A percentile compares a stretch with the other conserved stretches of the same genome.
phyloP scores from a whole-genome alignment of 192 early-diverging fungal species.

The Coemansia sp. region DNA sequence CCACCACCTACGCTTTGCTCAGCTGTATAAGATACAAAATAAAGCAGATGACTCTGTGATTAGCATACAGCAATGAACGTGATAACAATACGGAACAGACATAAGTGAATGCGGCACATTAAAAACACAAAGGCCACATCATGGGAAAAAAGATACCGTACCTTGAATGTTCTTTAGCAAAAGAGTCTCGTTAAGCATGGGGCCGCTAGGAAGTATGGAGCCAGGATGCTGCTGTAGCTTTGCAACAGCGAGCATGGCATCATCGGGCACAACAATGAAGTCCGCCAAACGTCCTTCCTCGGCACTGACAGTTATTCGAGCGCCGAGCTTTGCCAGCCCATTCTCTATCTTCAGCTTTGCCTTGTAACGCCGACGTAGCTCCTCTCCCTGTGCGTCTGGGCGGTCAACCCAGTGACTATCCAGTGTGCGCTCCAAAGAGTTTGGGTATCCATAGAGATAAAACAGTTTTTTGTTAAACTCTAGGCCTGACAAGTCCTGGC shows the following conservation, averaged over 20 bases:
- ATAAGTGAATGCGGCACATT: neutral
- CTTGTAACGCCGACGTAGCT: slow-evolving; percentile 26
- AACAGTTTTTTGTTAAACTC: slow-evolving; percentile 17
- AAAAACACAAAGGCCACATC: too few species aligned
- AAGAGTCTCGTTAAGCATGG: slow-evolving; percentile 31
- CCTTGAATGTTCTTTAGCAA: slow-evolving; percentile 23
- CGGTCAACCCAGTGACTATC: slow-evolving; percentile 15
- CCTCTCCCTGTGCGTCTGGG: slow-evolving; percentile 35
- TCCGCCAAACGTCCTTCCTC: neutral
- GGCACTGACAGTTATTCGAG: neutral
- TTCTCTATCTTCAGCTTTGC: slow-evolving; percentile 14
- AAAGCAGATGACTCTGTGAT: neutral
- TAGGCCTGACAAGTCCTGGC: neutral
- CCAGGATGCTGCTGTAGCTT: slow-evolving; percentile 16
- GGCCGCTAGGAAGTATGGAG: slow-evolving; percentile 3
- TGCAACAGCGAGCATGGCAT: neutral
- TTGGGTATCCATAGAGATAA: slow-evolving; percentile 31
- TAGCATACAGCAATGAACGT: neutral
- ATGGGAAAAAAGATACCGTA: neutral
- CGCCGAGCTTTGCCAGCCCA: slow-evolving; percentile 18
- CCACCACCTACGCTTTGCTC: neutral
- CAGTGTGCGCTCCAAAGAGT: neutral
- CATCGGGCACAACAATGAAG: slow-evolving; percentile 28
- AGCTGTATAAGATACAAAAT: neutral
- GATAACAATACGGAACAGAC: neutral